Evolutionary conservation across 75 land plant genomes (phyloP).

Genomic region (Ceratopteris richardii): DNA sequence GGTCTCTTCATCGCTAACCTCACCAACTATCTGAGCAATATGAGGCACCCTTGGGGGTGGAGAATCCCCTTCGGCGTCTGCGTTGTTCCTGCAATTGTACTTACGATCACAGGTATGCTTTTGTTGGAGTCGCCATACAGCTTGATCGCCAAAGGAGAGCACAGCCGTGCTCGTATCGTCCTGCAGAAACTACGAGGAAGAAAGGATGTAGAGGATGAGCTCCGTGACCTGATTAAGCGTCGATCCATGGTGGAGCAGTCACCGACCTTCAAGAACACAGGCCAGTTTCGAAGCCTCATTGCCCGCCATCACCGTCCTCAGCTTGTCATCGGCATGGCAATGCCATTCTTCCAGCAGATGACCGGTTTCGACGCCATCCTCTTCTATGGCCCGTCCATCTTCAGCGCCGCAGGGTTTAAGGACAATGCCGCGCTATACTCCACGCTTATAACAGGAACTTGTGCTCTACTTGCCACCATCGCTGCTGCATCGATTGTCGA

Average conservation of each 20-base stretch:
- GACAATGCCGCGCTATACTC: constrained; percentile 30
- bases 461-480: constrained; percentile 24
- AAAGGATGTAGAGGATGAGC: constrained; percentile 24
- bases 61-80: constrained; percentile 31
- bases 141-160: constrained; percentile 29
- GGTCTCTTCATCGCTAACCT: constrained; percentile 12
- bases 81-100: constrained; percentile 28
- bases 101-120: constrained; percentile 22
- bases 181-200: constrained; percentile 24
- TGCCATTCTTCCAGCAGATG: constrained; percentile 40
- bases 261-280: neutral
- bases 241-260: constrained; percentile 9
- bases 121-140: constrained; percentile 38
- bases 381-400: constrained; percentile 38
- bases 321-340: constrained; percentile 15
- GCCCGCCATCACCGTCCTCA: constrained; percentile 4
- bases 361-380: constrained; percentile 33
- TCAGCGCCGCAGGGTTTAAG: constrained; percentile 29
- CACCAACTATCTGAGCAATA: constrained; percentile 19
- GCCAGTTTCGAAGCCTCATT: no score
- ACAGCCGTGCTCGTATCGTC: constrained; percentile 16
- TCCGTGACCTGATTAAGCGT: constrained; percentile 23
- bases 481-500: constrained; percentile 29
- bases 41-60: constrained; percentile 24
- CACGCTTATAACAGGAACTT: constrained; percentile 24